Evolutionary conservation across 2,329 filamentous ascomycete species (phyloP), one percentile per base, ranked within the genome.

Genomic region (Penicillium sp.): DNA sequence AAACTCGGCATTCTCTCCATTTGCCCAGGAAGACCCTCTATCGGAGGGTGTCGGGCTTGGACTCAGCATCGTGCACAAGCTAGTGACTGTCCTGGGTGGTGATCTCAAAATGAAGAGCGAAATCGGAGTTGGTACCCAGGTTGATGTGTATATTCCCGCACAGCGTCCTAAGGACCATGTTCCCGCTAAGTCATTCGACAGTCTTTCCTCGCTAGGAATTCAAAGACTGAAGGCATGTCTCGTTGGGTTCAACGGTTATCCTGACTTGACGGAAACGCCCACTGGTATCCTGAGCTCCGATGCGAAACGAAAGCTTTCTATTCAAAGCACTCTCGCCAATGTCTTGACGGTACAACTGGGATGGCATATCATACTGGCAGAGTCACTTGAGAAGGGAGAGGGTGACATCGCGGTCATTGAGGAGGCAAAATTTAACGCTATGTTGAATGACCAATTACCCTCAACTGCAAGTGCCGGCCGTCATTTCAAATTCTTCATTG

Each of bases 11-110:
- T 89, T 86, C 64, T 80, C 79, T 0, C 83, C 86, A 0, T 89
- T 89, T 59, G 72, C 79, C 0, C 87, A 89, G 60, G 87, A 89
- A 63, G 79, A 86, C 36, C 66, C 75, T 0, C 69, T 89, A 0
- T 75, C 80, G 0, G 79, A 82, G 0, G 87, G 87, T 0, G 83
- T 84, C 0, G 87, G 87, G 0, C 75, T 90, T 0, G 87, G 87
- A 0, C 72, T 90, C 19, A 84, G 81, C 48, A 81, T 89, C 7
- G 86, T 89, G 0, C 78, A 80, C 21, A 62, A 75, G 63, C 81
- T 89, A 2, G 79, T 87, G 2, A 76, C 79, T 16, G 80, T 81
- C 39, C 74, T 88, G 0, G 78, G 79, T 6, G 86, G 86, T 0
- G 75, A 76, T 0, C 80, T 88, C 23, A 78, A 82, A 3, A 76